These are phyloP conservation scores for Aleurites moluccanus DNA, from an alignment of 441 rosid species.

Conservation along the genomic window DNA sequence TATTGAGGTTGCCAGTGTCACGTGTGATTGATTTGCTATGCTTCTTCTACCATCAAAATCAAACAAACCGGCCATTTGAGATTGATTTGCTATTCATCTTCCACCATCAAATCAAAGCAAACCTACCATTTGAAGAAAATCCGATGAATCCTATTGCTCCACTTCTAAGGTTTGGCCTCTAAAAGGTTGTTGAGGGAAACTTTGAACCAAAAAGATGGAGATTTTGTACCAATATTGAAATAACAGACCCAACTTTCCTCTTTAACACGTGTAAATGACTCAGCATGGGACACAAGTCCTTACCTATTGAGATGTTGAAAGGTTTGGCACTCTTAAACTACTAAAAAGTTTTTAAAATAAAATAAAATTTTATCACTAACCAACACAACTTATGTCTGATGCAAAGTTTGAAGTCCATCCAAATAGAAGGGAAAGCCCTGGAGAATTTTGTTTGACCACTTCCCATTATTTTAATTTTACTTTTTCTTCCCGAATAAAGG, in stretches of 20 bases:
- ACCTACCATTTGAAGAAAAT: neutral
- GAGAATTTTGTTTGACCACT: neutral
- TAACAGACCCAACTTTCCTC: constrained; percentile 9
- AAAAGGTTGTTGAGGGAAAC: neutral
- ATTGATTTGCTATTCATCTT: too few relatives aligned
- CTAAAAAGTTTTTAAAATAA: constrained; percentile 4
- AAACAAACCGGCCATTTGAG: too few relatives aligned
- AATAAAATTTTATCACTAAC: neutral
- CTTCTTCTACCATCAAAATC: too few relatives aligned
- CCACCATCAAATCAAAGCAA: neutral
- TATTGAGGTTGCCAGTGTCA: too few relatives aligned
- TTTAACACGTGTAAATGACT: constrained; percentile 31
- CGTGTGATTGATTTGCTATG: too few relatives aligned
- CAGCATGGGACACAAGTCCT: constrained; percentile 21
- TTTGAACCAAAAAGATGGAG: neutral
- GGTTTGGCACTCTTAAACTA: neutral
- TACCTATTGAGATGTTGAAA: too few relatives aligned
- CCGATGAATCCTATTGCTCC: neutral
- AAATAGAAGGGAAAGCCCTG: neutral
- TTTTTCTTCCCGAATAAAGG: neutral
- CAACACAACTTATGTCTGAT: neutral
- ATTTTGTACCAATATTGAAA: constrained; percentile 3
- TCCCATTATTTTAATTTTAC: neutral
- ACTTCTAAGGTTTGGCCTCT: neutral
- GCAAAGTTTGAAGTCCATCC: neutral